Percentiles rank a stretch among this genome's conserved stretches.
Conservation (phyloP, 768 basidiomycete genomes). For the Flagelloscypha sp. region DNA sequence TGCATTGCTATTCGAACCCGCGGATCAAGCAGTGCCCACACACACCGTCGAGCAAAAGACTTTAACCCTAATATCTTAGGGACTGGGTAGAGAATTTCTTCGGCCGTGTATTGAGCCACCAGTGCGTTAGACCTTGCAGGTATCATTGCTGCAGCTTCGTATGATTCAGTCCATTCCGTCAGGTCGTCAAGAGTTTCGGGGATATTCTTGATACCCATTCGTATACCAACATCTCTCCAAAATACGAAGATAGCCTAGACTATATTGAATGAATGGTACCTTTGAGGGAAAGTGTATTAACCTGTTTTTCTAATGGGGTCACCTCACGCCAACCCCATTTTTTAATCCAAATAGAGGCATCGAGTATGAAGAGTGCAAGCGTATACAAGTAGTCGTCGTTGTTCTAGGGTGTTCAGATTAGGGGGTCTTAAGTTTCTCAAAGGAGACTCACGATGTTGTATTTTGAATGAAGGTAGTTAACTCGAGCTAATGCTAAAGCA, state of each 20-base stretch:
- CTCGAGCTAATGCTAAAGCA: constrained; percentile 31
- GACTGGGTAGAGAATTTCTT: constrained; percentile 31
- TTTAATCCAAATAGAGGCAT: too few relatives aligned
- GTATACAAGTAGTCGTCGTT: constrained; percentile 39
- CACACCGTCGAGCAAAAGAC: constrained; percentile 22
- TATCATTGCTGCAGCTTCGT: constrained; percentile 34
- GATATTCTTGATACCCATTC: constrained; percentile 41
- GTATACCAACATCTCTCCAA: constrained; percentile 37
- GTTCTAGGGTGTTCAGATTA: constrained; percentile 15
- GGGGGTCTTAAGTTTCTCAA: neutral
- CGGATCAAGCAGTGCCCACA: constrained; percentile 33
- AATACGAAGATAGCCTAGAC: constrained; percentile 26
- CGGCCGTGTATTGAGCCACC: constrained; percentile 30
- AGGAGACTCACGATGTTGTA: constrained; percentile 28
- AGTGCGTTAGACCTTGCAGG: constrained; percentile 31
- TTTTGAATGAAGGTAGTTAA: constrained; percentile 35
- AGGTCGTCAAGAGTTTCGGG: constrained; percentile 32
- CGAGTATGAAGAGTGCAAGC: constrained; percentile 28
- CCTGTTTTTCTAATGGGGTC: constrained; percentile 35
- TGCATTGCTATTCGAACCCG: constrained; percentile 39
- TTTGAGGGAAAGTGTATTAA: constrained; percentile 10
- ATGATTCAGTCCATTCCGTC: constrained; percentile 33
- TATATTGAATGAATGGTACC: neutral
- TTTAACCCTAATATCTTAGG: constrained; percentile 32
- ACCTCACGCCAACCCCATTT: constrained; percentile 36